Evolutionary conservation across 805 yeast genomes (phyloP), one percentile per base, ranked within the genome.

Genomic region (Lipomyces yamadae): DNA sequence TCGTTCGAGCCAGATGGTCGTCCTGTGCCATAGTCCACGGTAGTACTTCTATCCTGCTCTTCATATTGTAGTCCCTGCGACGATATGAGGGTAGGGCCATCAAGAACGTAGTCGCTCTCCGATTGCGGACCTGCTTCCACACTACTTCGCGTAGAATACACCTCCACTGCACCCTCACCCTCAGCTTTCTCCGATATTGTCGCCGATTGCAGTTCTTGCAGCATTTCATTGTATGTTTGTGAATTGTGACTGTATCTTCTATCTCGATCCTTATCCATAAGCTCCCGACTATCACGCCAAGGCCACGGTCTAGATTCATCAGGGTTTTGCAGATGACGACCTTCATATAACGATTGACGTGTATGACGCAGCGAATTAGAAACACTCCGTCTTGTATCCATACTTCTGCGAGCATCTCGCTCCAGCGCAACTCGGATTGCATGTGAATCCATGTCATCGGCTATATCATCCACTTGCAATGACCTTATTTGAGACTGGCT

Each of bases 361-460:
- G 65, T n/a, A 35, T 13, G 42, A 11, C 39, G 29, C 30, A 13
- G n/a, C 2, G 37, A 37, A 15, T 29, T 34, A 18, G 35, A 32
- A 32, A 8, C 2, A 48, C 29, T 13, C 42, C 37, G 42, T 50
- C 11, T 18, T 7, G 30, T 11, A 42, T n/a, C 15, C 48, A 55
- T 11, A 15, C 32, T 42, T 42, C 56, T 30, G n/a, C 62, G n/a
- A 8, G 56, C 63, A 11, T 62, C 65, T 11, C 61, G 55, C n/a
- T 64, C 68, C 68, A 65, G 32, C 8, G 58, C 65, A 24, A 53
- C 37, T 54, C 64, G 37, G 33, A 64, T 39, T 2, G 10, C 64
- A 30, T 54, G 64, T 10, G 64, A n/a, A 56, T 56, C 37, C 35
- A 61, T n/a, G 8, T 34, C 42, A 56, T 60, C 55, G 2, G 39